Evolutionary conservation across 345 rosid genomes (phyloP).

Genomic region (Passiflora organensis): DNA sequence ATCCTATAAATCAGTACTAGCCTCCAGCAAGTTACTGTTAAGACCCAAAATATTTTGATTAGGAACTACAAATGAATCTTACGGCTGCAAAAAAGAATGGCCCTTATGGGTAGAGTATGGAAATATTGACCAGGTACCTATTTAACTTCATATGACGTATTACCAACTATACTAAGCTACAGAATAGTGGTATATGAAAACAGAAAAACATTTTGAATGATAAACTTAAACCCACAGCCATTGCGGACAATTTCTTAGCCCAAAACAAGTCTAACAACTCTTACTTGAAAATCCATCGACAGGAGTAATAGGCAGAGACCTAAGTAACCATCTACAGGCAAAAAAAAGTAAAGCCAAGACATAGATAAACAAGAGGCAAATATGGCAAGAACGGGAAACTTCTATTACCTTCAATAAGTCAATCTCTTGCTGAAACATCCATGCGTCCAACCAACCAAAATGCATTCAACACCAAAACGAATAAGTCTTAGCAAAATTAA

Average conservation of each 20-base stretch:
- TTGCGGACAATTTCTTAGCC: too few relatives aligned
- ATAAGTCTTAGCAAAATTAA: slow-evolving; percentile 32
- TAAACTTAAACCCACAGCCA: too few relatives aligned
- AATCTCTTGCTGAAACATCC: slow-evolving; percentile 85
- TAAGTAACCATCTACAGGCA: not conserved
- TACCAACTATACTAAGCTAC: too few relatives aligned
- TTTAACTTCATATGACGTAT: not conserved
- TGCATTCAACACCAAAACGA: slow-evolving; percentile 27
- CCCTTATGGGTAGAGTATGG: not conserved
- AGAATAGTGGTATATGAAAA: too few relatives aligned
- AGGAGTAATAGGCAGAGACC: too few relatives aligned
- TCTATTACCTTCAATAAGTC: slow-evolving; percentile 82
- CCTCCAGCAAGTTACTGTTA: not conserved
- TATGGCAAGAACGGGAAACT: not conserved
- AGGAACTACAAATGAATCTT: not conserved
- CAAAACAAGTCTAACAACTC: too few relatives aligned
- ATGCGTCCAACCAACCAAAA: slow-evolving; percentile 24
- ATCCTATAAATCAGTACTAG: not conserved
- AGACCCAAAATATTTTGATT: not conserved
- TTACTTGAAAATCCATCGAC: not conserved
- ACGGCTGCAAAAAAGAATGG: not conserved
- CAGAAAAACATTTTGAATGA: too few relatives aligned
- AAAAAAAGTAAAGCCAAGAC: not conserved
- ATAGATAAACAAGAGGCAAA: not conserved
- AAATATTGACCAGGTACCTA: not conserved